Conservation (phyloP, 2,329 filamentous ascomycete species). For the Ascochyta pisi region DNA sequence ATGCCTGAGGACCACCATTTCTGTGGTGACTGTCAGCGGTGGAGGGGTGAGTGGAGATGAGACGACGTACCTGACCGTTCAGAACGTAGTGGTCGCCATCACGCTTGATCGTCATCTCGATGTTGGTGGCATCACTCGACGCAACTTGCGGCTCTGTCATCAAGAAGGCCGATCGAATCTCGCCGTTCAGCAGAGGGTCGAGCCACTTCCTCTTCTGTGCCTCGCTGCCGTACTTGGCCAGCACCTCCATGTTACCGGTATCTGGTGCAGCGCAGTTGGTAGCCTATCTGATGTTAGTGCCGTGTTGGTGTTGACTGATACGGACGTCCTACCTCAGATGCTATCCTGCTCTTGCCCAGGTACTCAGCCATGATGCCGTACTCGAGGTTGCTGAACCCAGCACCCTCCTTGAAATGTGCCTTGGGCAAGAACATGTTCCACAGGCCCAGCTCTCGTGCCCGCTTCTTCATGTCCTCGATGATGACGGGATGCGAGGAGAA, state of each 20-base stretch:
- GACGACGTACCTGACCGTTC: constrained; percentile 73
- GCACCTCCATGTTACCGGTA: constrained; percentile 94
- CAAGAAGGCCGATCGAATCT: constrained; percentile 87
- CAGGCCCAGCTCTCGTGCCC: constrained; percentile 81
- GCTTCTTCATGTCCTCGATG: constrained; percentile 87
- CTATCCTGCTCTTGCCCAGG: constrained; percentile 82
- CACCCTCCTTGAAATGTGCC: constrained; percentile 93
- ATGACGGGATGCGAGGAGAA: constrained; percentile 81
- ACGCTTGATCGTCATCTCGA: constrained; percentile 78
- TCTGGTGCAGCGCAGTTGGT: constrained; percentile 91
- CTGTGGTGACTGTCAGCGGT: constrained; percentile 50
- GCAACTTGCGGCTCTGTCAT: constrained; percentile 94
- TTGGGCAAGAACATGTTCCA: constrained; percentile 99
- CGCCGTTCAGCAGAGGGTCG: constrained; percentile 77
- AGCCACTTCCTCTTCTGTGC: constrained; percentile 87
- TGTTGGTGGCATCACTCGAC: constrained; percentile 91
- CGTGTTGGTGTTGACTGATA: not conserved
- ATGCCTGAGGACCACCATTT: constrained; percentile 99
- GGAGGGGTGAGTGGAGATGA: too few species aligned
- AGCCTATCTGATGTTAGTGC: constrained; percentile 53
- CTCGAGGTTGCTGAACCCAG: constrained; percentile 93
- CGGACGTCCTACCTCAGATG: constrained; percentile 49
- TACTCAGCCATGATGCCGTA: constrained; percentile 98
- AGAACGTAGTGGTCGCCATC: constrained; percentile 90
- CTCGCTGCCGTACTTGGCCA: constrained; percentile 89